These are phyloP conservation scores for Stachybotrys chlorohalonatus DNA, from an alignment of 2,329 filamentous ascomycete genomes.

Conservation along the genomic window DNA sequence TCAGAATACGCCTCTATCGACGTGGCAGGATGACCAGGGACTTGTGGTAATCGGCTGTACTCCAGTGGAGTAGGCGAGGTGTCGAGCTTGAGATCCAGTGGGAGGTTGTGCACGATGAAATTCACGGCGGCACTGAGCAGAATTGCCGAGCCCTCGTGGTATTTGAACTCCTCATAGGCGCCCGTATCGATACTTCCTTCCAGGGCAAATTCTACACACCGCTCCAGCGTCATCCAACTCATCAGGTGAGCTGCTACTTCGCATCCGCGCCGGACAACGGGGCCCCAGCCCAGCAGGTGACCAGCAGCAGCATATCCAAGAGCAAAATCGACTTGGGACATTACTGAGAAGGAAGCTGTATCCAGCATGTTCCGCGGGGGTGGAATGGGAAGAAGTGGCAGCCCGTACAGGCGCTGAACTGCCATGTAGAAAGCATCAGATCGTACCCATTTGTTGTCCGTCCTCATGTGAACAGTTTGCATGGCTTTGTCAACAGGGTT, in stretches of 20 bases:
- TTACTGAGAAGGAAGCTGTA: conserved; percentile 18
- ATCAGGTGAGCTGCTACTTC: conserved; percentile 49
- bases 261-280: conserved; percentile 47
- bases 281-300: conserved; percentile 44
- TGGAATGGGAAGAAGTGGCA: conserved; percentile 34
- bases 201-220: conserved; percentile 50
- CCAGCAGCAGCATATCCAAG: conserved; percentile 58
- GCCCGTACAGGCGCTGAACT: conserved; percentile 48
- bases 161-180: conserved; percentile 35
- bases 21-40: conserved; percentile 7
- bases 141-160: conserved; percentile 41
- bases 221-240: conserved; percentile 54
- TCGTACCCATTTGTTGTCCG: conserved; percentile 42
- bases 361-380: conserved; percentile 12
- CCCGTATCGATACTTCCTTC: conserved; percentile 23
- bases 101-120: conserved; percentile 53
- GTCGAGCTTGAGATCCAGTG: conserved; percentile 51
- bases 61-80: conserved; percentile 25
- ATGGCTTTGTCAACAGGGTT: conserved; percentile 11
- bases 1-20: conserved; percentile 4
- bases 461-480: conserved; percentile 30
- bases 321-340: conserved; percentile 41
- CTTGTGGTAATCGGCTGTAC: conserved; percentile 30
- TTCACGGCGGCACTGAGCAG: conserved; percentile 47
- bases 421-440: conserved; percentile 48